Evolutionary conservation across 164 flowering plant species (phyloP).

Genomic region (Macadamia integrifolia): DNA sequence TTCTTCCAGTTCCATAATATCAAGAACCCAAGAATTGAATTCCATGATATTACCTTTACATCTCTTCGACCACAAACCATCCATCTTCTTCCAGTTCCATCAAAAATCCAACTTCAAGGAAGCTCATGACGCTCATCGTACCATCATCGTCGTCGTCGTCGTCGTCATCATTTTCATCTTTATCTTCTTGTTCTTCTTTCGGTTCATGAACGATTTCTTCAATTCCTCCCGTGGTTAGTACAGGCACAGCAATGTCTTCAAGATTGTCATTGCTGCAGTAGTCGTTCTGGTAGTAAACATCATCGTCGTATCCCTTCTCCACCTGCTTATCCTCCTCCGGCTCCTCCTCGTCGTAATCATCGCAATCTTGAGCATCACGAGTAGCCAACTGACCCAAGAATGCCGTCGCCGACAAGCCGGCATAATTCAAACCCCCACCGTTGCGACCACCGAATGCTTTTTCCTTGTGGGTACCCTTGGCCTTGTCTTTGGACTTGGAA

Average conservation of each 20-base stretch:
- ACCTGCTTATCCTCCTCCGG: too few relatives aligned
- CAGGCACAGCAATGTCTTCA: too few relatives aligned
- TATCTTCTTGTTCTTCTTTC: neutral
- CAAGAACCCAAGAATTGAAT: too few relatives aligned
- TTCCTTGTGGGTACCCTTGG: slow-evolving; percentile 49
- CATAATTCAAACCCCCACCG: slow-evolving; percentile 20
- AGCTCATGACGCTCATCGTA: neutral
- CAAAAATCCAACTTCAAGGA: neutral
- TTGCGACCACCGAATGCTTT: slow-evolving; percentile 5
- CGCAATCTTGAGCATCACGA: slow-evolving; percentile 6
- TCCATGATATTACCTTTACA: neutral
- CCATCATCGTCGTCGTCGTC: too few relatives aligned
- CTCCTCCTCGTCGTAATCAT: neutral
- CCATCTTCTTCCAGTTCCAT: neutral
- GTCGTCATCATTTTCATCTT: neutral
- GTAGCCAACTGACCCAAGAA: slow-evolving; percentile 26
- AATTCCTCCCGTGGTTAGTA: too few relatives aligned
- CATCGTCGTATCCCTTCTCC: neutral
- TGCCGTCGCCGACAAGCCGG: slow-evolving; percentile 34
- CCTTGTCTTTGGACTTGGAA: slow-evolving; percentile 48
- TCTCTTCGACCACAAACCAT: neutral
- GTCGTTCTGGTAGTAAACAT: too few relatives aligned
- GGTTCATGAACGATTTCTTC: neutral
- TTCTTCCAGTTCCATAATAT: too few relatives aligned
- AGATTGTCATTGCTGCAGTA: too few relatives aligned